These are phyloP conservation scores for Phallus indusiatus DNA, from an alignment of 768 basidiomycete species.

Conservation along the genomic window DNA sequence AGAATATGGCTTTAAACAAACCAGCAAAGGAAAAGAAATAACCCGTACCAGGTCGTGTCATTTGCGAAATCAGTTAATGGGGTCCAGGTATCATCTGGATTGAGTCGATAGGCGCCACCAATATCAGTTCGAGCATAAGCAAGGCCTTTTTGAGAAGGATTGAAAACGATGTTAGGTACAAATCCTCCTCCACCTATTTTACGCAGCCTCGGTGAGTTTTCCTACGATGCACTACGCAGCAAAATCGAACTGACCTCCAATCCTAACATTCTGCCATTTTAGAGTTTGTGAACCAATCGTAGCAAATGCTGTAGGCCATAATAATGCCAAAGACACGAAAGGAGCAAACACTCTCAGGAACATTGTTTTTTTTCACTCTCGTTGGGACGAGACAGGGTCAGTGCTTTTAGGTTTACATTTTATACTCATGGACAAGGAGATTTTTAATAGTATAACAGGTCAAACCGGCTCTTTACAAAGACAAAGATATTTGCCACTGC, in stretches of 20 bases:
- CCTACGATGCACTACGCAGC: slow-evolving; percentile 24
- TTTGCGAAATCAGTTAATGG: slow-evolving; percentile 48
- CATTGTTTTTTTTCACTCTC: neutral
- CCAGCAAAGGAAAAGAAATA: neutral
- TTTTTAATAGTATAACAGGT: too few relatives aligned
- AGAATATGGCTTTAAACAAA: neutral
- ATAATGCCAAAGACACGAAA: neutral
- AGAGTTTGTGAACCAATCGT: slow-evolving; percentile 1
- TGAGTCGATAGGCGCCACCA: slow-evolving; percentile 55
- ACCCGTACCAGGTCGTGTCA: slow-evolving; percentile 38
- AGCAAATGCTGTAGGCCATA: neutral
- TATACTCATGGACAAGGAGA: too few relatives aligned
- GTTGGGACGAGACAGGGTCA: too few relatives aligned
- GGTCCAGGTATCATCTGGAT: slow-evolving; percentile 52
- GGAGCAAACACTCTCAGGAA: neutral
- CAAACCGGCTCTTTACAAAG: too few relatives aligned
- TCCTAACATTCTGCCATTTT: slow-evolving; percentile 56
- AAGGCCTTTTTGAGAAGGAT: slow-evolving; percentile 48
- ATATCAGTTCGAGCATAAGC: slow-evolving; percentile 63
- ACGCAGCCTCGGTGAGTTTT: neutral
- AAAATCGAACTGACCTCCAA: slow-evolving; percentile 19
- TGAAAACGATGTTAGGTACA: slow-evolving; percentile 52
- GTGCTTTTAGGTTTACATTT: too few relatives aligned
- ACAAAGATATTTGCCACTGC: too few relatives aligned
- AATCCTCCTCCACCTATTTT: slow-evolving; percentile 20